Percentiles rank a stretch among this genome's conserved stretches.
phyloP scores from a whole-genome alignment of 169 alveolate species.

The Toxoplasma gondii region DNA sequence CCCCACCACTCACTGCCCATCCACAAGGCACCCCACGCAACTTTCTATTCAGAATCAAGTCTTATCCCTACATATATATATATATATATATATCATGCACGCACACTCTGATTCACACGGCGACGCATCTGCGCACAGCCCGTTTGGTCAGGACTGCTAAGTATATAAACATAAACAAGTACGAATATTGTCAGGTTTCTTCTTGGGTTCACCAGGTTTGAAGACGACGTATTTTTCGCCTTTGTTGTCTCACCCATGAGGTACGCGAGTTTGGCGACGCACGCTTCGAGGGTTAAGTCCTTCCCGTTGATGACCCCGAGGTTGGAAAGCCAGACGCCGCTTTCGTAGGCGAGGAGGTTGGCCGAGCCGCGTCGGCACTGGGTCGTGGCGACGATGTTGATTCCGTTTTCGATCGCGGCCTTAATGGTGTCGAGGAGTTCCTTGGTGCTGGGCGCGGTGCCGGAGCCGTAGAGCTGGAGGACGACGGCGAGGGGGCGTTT shows the following conservation, averaged over 20 bases:
- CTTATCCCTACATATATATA: too few species aligned
- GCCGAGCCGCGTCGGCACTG: slow-evolving; percentile 86
- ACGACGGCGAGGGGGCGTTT: slow-evolving; percentile 62
- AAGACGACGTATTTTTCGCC: too few species aligned
- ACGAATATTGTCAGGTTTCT: too few species aligned
- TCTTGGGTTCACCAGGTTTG: too few species aligned
- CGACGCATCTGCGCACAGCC: too few species aligned
- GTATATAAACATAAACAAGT: too few species aligned
- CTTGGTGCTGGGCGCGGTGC: slow-evolving; percentile 81
- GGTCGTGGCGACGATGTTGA: slow-evolving; percentile 81
- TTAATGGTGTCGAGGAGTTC: slow-evolving; percentile 73
- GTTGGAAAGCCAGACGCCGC: slow-evolving; percentile 77
- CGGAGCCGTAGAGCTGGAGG: slow-evolving; percentile 82
- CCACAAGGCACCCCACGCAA: too few species aligned
- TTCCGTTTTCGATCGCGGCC: slow-evolving; percentile 79
- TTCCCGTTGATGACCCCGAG: slow-evolving; percentile 82
- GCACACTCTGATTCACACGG: too few species aligned
- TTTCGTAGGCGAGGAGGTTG: slow-evolving; percentile 79
- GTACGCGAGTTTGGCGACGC: slow-evolving; percentile 80
- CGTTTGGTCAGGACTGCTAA: too few species aligned
- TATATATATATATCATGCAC: too few species aligned
- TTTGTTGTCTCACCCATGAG: slow-evolving; percentile 70
- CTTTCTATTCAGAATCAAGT: too few species aligned
- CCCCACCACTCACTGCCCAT: too few species aligned
- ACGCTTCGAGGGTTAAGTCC: slow-evolving; percentile 85